Base-by-base conservation (phyloP, 2,329 filamentous ascomycete genomes). In the Xylariaceae sp. region DNA sequence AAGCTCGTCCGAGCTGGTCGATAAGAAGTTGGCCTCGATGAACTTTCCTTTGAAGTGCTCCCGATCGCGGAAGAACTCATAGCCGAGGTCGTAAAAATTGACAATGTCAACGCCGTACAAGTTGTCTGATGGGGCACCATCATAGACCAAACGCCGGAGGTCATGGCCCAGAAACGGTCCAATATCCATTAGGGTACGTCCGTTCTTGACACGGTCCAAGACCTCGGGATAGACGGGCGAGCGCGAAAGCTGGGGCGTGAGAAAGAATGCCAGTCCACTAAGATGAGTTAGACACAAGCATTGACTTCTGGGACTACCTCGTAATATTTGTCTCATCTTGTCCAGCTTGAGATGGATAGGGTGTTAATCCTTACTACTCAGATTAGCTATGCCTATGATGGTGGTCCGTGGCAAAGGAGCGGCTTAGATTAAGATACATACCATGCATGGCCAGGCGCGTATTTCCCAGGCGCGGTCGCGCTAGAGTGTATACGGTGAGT, bases 151-250 rank as follows among this genome's bases (percentile, higher is more conserved):
- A 19, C 69, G 67, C 14, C 72, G 68, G 2, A 74, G 57, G 34
- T 74, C 71, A 53, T 73, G 70, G 0, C 64, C 71, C 28, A 73
- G 66, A 53, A 69, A 71, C 36, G 70, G 73, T 5, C 71, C 72
- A 1, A 74, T 53, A 51, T 74, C 72, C 14, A 73, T 63, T 5
- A 72, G 60, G 5, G n/a, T 50, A 1, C 40, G 54, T 34, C 56
- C 56, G 1, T 19, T 34, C 10, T 56, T 54, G 39, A 54, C 39
- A 1, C 51, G 50, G 3, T 31, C 4, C 16, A 38, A 9, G 9
- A 38, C 16, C 34, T 38, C 34, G 5, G 9, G 5, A 38, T 38
- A 38, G 34, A 13, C 10, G 12, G 42, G 22, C 2, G 31, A 42
- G 5, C 48, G 33, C 10, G 33, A 28, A 6, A 50, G 36, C 36